Conservation (phyloP, 2,329 filamentous ascomycete genomes). For the Beauveria brongniartii region DNA sequence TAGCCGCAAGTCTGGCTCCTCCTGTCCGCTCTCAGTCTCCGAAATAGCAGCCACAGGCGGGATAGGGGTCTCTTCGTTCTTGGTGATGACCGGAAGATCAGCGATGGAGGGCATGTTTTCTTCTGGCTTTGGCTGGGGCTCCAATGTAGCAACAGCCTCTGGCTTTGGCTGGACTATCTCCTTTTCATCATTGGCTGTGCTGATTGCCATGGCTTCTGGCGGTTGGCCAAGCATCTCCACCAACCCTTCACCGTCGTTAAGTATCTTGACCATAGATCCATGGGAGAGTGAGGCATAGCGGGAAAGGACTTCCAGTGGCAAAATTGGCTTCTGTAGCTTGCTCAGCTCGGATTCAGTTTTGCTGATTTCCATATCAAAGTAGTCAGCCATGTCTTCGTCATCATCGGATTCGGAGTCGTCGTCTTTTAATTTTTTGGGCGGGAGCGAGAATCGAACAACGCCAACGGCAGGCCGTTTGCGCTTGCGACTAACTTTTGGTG, state of each 20-base stretch:
- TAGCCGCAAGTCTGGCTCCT: neutral
- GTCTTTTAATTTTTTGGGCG: slow-evolving; percentile 27
- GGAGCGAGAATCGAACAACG: slow-evolving; percentile 31
- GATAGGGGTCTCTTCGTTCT: neutral
- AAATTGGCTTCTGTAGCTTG: slow-evolving; percentile 34
- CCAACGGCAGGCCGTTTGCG: slow-evolving; percentile 23
- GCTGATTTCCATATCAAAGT: slow-evolving; percentile 44
- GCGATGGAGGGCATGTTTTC: neutral
- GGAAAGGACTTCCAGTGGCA: slow-evolving; percentile 33
- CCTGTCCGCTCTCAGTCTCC: neutral
- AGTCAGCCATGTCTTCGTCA: slow-evolving; percentile 51
- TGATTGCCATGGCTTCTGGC: slow-evolving; percentile 24
- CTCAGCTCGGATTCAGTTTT: slow-evolving; percentile 43
- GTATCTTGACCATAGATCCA: slow-evolving; percentile 39
- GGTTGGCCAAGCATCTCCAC: slow-evolving; percentile 34
- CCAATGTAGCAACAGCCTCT: neutral
- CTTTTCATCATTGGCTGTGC: slow-evolving; percentile 11
- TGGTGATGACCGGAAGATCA: neutral
- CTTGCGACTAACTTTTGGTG: slow-evolving; percentile 15
- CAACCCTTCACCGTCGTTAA: slow-evolving; percentile 37
- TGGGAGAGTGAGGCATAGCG: slow-evolving; percentile 41
- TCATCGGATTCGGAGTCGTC: slow-evolving; percentile 43
- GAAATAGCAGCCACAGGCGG: neutral
- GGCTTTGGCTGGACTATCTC: neutral
- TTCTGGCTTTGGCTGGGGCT: neutral